Base-by-base conservation (phyloP, 1,284 basidiomycete species). In the Pascua sp. region DNA sequence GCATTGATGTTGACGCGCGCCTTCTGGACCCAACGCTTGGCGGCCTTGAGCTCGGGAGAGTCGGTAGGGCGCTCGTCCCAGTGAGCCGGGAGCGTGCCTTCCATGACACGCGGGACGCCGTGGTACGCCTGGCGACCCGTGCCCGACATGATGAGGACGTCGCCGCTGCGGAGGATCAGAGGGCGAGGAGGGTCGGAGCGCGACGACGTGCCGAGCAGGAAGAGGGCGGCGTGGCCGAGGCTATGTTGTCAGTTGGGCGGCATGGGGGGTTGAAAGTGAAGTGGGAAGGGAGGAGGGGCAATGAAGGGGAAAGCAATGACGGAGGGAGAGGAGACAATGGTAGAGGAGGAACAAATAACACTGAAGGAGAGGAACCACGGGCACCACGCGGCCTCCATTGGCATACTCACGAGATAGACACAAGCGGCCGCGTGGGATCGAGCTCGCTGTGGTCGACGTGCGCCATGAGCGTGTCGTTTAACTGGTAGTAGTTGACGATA, bases 401-500 rank as follows among this genome's bases (percentile, higher is more conserved):
- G 38, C 46, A 11, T 4, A 73, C 86, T 68, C 65, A 92, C 89
- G 91, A 94, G 49, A 96, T 85, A 0, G 91, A 94, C 4, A 95
- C 89, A 0, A 96, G 82, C 0, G 92, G 92, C 2, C 90, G 62
- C 24, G 69, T 62, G 4, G 89, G 39, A 85, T 93, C 49, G 84
- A 86, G 69, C 73, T 96, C 93, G 16, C 91, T 91, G 18, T 89
- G 87, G 76, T 96, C 93, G 41, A 94, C 90, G 69, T 96, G 92
- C 0, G 84, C 92, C 87, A 95, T 95, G 24, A 96, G 82, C 0
- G 90, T 90, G 66, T 96, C 91, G 81, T 88, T 71, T 4, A 66
- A 81, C 72, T 91, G 89, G 71, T 92, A 91, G 68, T 91, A 95
- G 72, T 96, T 96, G 59, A 95, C 88, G 47, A 96, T 94, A 2